These are phyloP conservation scores for Schoenoplectus tabernaemontani DNA, from an alignment of 202 grass and related monocot genomes.

Conservation along the genomic window DNA sequence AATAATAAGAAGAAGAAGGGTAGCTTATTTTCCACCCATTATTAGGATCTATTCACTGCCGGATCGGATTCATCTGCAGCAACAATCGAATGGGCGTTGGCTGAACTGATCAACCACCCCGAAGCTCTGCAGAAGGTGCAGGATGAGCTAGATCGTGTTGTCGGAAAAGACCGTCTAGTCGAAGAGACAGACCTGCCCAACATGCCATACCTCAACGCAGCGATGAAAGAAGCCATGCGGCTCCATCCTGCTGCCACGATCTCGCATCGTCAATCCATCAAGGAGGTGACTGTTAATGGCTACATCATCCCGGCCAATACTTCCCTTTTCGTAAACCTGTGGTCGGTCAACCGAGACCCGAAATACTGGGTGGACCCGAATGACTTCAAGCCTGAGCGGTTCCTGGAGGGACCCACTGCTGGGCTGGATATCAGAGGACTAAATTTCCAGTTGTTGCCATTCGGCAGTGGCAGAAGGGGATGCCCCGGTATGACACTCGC, in stretches of 20 bases:
- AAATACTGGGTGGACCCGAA: slow-evolving; percentile 40
- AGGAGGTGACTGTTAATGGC: slow-evolving; percentile 28
- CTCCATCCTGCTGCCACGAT: slow-evolving; percentile 51
- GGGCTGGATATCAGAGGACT: slow-evolving; percentile 34
- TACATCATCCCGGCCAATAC: slow-evolving; percentile 37
- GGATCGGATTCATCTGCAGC: slow-evolving; percentile 56
- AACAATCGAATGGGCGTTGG: slow-evolving; percentile 63
- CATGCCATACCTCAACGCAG: slow-evolving; percentile 53
- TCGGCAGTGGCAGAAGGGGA: slow-evolving; percentile 49
- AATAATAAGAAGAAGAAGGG: not conserved
- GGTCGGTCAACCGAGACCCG: slow-evolving; percentile 49
- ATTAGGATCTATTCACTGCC: slow-evolving; percentile 54
- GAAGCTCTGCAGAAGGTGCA: slow-evolving; percentile 27
- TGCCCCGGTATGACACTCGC: slow-evolving; percentile 64
- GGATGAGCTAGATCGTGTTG: slow-evolving; percentile 37
- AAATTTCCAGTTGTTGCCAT: slow-evolving; percentile 53
- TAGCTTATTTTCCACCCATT: not conserved
- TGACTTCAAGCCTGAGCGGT: slow-evolving; percentile 56
- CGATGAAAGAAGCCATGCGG: slow-evolving; percentile 52
- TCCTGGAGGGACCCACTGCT: slow-evolving; percentile 30
- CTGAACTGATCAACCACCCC: slow-evolving; percentile 49
- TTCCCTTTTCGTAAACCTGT: slow-evolving; percentile 52
- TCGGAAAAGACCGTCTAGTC: slow-evolving; percentile 32
- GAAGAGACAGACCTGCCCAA: slow-evolving; percentile 43
- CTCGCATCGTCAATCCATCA: slow-evolving; percentile 37